These are phyloP conservation scores for Pseudocercospora pini-densiflorae DNA, from an alignment of 2,329 filamentous ascomycete species.

Conservation along the genomic window DNA sequence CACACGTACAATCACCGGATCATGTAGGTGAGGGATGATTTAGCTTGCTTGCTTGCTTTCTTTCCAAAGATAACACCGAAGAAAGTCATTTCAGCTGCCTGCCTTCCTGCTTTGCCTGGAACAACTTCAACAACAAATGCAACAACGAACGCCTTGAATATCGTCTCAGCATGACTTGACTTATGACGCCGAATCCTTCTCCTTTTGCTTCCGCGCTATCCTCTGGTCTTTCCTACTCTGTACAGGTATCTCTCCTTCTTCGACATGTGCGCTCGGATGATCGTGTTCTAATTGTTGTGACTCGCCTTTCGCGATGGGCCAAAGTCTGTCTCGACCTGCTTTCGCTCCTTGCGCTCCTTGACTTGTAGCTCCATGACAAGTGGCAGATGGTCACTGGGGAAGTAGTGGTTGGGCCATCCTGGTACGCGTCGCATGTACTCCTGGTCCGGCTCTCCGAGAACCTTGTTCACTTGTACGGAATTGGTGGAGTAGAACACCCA, in stretches of 20 bases:
- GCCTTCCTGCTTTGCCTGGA: slow-evolving; percentile 17
- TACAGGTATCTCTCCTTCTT: background rate
- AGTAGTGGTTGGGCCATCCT: slow-evolving; percentile 92
- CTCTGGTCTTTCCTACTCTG: background rate
- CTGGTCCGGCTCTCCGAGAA: slow-evolving; percentile 85
- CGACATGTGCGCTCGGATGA: background rate
- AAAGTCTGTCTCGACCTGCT: slow-evolving; percentile 42
- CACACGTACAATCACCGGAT: background rate
- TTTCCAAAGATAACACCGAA: slow-evolving; percentile 9
- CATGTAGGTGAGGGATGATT: slow-evolving; percentile 6
- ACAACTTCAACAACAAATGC: slow-evolving; percentile 15
- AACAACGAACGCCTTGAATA: slow-evolving; percentile 25
- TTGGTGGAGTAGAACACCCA: slow-evolving; percentile 99
- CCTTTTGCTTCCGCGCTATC: background rate
- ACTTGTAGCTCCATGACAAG: slow-evolving; percentile 88
- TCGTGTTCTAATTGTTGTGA: slow-evolving; percentile 2
- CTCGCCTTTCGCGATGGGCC: slow-evolving; percentile 26
- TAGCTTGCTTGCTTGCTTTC: background rate
- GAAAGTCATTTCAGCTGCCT: slow-evolving; percentile 12
- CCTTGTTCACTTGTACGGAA: slow-evolving; percentile 77
- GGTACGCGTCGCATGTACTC: slow-evolving; percentile 85
- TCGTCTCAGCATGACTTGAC: background rate
- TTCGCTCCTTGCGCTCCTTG: slow-evolving; percentile 77
- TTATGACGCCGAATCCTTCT: slow-evolving; percentile 1
- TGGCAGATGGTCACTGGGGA: slow-evolving; percentile 90